Evolutionary conservation across 148 eudicot species (phyloP).

Genomic region (Amaranthus hypochondriacus): DNA sequence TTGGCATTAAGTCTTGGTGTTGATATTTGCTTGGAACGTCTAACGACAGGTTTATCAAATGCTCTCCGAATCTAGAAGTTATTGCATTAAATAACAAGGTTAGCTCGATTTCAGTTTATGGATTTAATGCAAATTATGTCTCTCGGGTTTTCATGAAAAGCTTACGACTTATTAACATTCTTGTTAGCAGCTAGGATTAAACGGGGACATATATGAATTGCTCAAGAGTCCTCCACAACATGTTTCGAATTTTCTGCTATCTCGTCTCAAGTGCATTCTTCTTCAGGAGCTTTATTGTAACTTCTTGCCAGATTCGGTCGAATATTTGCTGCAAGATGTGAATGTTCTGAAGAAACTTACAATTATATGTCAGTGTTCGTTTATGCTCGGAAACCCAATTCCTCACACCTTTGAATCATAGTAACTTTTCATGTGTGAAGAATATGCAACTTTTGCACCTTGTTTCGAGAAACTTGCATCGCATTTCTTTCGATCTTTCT

Average conservation of each 20-base stretch:
- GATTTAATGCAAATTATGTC: background rate
- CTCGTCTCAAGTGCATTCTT: conserved; percentile 16
- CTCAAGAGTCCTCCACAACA: conserved; percentile 8
- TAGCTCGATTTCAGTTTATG: conserved; percentile 3
- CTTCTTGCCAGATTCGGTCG: conserved; percentile 22
- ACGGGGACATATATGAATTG: conserved; percentile 13
- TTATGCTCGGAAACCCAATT: conserved; percentile 21
- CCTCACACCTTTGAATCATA: background rate
- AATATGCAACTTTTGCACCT: too few relatives aligned
- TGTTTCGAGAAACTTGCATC: background rate
- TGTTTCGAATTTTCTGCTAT: conserved; percentile 13
- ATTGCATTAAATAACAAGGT: conserved; percentile 26
- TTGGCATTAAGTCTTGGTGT: conserved; percentile 23
- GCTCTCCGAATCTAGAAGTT: conserved; percentile 8
- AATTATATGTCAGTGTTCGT: conserved; percentile 20
- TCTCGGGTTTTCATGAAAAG: background rate
- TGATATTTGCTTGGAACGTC: conserved; percentile 23
- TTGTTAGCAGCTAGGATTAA: conserved; percentile 16
- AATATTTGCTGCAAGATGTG: conserved; percentile 16
- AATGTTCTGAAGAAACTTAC: conserved; percentile 24
- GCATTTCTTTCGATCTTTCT: background rate
- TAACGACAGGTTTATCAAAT: conserved; percentile 23
- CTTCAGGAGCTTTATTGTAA: conserved; percentile 17
- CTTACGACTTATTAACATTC: background rate
- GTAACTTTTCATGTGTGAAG: too few relatives aligned